Evolutionary conservation across 2,329 filamentous ascomycete species (phyloP).

Genomic region (Epichloe sylvatica): DNA sequence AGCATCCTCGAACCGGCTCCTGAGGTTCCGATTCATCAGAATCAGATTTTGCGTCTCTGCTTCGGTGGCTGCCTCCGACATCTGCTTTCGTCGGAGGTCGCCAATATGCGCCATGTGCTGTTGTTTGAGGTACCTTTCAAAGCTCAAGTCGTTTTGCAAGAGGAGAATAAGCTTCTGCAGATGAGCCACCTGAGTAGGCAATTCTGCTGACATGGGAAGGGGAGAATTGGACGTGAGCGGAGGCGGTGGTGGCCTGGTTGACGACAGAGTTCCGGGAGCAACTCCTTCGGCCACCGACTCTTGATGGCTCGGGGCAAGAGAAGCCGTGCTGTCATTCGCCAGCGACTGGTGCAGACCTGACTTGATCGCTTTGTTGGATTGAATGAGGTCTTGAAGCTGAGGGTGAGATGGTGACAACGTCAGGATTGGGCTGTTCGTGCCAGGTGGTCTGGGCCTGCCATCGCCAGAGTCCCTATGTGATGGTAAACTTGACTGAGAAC

Average conservation of each 20-base stretch:
- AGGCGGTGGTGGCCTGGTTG: conserved; percentile 11
- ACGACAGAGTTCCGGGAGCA: conserved; percentile 12
- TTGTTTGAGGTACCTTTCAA: conserved; percentile 71
- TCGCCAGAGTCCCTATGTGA: conserved; percentile 35
- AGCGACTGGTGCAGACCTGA: conserved; percentile 40
- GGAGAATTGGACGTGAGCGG: conserved; percentile 15
- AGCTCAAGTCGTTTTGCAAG: conserved; percentile 66
- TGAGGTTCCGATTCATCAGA: conserved; percentile 60
- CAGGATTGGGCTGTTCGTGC: conserved; percentile 49
- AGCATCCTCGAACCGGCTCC: conserved; percentile 57
- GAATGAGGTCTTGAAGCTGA: conserved; percentile 46
- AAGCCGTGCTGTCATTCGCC: conserved; percentile 44
- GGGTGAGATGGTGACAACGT: conserved; percentile 35
- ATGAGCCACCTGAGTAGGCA: conserved; percentile 32
- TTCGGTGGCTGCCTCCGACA: conserved; percentile 64
- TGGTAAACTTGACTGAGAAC: conserved; percentile 38
- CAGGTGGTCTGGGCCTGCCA: conserved; percentile 21
- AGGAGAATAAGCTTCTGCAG: conserved; percentile 63
- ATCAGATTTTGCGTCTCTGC: conserved; percentile 72
- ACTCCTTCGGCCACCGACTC: conserved; percentile 29
- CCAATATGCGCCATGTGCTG: conserved; percentile 74
- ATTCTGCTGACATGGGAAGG: conserved; percentile 20
- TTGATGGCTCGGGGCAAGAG: conserved; percentile 36
- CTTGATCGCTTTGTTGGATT: conserved; percentile 45
- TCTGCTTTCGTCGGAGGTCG: conserved; percentile 58